Percentiles rank a stretch among this genome's conserved stretches.
Evolutionary conservation across 148 eudicot genomes (phyloP).

Genomic region (Heliosperma pusillum): DNA sequence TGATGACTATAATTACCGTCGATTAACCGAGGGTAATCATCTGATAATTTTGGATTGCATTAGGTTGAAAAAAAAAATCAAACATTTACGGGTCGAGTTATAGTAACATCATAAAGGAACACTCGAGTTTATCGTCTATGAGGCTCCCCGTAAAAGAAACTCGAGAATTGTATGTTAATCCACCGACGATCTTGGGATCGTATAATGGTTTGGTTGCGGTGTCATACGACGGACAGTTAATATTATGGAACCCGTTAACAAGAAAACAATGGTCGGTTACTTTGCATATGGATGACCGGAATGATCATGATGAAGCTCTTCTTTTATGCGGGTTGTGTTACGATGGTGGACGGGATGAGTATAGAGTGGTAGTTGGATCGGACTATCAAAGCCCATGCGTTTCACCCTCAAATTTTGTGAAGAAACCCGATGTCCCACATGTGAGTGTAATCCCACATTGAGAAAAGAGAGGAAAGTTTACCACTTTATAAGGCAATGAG

Average conservation of each 20-base stretch:
- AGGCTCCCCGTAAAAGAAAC: neutral
- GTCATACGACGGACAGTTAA: neutral
- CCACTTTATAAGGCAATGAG: too few species aligned
- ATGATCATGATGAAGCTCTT: neutral
- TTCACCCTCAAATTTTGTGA: too few species aligned
- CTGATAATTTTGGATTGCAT: neutral
- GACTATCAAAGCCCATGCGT: too few species aligned
- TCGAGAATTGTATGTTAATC: too few species aligned
- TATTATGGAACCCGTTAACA: conserved; percentile 17
- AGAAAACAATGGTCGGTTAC: neutral
- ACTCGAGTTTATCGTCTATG: neutral
- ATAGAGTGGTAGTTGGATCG: too few species aligned
- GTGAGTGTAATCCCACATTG: too few species aligned
- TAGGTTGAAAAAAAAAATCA: too few species aligned
- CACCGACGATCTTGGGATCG: neutral
- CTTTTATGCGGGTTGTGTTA: conserved; percentile 3
- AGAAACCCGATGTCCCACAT: too few species aligned
- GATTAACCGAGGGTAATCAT: neutral
- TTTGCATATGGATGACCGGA: too few species aligned
- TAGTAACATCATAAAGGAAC: neutral
- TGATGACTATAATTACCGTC: neutral
- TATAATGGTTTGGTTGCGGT: conserved; percentile 21
- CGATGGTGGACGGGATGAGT: too few species aligned
- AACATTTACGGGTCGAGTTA: neutral
- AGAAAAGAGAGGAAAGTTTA: too few species aligned